A percentile compares a stretch with the other conserved stretches of the same genome.
These are phyloP conservation scores for Datisca glomerata DNA, from an alignment of 306 rosid genomes.

Conservation along the genomic window DNA sequence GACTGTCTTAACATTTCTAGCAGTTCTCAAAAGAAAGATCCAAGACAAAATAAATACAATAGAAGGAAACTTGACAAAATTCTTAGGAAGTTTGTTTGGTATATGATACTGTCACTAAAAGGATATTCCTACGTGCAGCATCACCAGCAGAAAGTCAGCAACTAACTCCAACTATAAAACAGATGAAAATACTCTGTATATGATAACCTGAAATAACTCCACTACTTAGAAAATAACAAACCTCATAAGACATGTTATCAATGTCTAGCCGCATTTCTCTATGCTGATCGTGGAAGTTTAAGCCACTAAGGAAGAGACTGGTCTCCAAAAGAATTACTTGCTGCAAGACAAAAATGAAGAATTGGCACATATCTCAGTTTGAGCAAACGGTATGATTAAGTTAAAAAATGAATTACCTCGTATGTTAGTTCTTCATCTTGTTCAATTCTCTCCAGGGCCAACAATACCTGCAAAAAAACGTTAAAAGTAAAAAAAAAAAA, in stretches of 20 bases:
- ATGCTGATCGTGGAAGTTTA: constrained; percentile 80
- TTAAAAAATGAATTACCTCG: constrained; percentile 45
- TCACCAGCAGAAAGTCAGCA: too few species aligned
- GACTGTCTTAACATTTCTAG: too few species aligned
- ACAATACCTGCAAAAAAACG: constrained; percentile 42
- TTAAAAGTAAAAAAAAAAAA: constrained; percentile 3
- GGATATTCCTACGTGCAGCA: too few species aligned
- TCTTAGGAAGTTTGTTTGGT: too few species aligned
- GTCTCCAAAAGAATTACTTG: constrained; percentile 85
- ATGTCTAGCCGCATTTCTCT: constrained; percentile 98
- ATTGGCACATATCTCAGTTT: neutral
- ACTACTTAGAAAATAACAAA: constrained; percentile 18
- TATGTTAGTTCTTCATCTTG: constrained; percentile 88
- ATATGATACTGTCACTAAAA: too few species aligned
- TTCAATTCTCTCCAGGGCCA: constrained; percentile 91
- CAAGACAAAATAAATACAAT: too few species aligned
- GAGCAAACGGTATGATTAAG: neutral
- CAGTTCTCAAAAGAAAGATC: too few species aligned
- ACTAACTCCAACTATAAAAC: too few species aligned
- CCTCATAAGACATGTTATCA: constrained; percentile 99
- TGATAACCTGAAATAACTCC: neutral
- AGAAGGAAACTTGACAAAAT: too few species aligned
- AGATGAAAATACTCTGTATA: constrained; percentile 1
- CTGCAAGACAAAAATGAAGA: constrained; percentile 31
- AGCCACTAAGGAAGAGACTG: constrained; percentile 66